phyloP scores from a whole-genome alignment of 2,329 filamentous ascomycete genomes.

The Pseudocercospora fijiensis region DNA sequence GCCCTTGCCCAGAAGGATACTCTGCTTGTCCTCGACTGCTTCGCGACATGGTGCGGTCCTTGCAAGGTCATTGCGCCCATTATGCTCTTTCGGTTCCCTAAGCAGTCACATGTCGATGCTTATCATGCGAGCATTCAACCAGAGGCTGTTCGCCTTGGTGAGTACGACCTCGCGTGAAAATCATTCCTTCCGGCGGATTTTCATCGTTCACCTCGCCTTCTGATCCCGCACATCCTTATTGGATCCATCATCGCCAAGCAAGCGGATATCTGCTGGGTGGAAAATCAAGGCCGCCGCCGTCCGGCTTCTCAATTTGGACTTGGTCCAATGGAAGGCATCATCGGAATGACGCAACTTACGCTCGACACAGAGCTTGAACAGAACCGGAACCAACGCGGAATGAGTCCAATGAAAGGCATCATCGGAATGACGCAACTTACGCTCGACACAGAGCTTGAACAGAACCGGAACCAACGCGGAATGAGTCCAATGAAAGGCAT shows the following conservation, averaged over 20 bases:
- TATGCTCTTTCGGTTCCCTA: too few species aligned
- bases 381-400: too few species aligned
- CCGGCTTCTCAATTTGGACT: background rate
- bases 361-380: too few species aligned
- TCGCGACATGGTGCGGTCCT: conserved; percentile 88
- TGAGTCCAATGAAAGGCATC: too few species aligned
- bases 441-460: too few species aligned
- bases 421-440: too few species aligned
- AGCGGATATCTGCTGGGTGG: background rate
- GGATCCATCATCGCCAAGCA: background rate
- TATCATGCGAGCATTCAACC: too few species aligned
- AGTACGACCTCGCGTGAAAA: background rate
- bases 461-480: too few species aligned
- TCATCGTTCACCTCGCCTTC: background rate
- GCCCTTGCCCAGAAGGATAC: conserved; percentile 55
- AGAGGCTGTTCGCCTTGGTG: background rate
- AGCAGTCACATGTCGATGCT: too few species aligned
- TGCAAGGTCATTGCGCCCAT: conserved; percentile 90
- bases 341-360: too few species aligned
- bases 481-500: conserved; percentile 99
- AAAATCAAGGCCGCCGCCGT: background rate
- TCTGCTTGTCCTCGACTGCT: conserved; percentile 79
- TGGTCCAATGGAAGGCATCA: too few species aligned
- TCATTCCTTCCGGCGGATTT: background rate
- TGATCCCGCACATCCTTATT: too few species aligned